Conservation (phyloP, 2,329 filamentous ascomycete genomes). For the Ceratocystiopsis sp. region DNA sequence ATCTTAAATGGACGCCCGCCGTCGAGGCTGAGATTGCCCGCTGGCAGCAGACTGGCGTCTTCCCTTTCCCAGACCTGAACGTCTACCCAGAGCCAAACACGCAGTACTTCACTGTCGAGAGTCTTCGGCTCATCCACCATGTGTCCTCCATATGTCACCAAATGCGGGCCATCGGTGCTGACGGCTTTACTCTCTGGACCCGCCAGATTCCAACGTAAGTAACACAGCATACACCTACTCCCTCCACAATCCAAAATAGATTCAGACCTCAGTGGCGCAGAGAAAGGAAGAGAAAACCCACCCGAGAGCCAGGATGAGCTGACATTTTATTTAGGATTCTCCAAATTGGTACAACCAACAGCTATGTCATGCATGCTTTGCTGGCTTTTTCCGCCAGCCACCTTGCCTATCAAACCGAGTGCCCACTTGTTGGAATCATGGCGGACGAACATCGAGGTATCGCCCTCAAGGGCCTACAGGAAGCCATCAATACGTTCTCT, state of each 20-base stretch:
- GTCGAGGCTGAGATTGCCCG: slow-evolving; percentile 65
- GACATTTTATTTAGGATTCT: slow-evolving; percentile 43
- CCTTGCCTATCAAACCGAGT: slow-evolving; percentile 76
- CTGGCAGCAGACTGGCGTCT: slow-evolving; percentile 71
- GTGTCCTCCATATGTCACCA: slow-evolving; percentile 74
- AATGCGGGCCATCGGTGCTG: slow-evolving; percentile 58
- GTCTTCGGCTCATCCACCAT: slow-evolving; percentile 80
- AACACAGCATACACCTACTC: not conserved
- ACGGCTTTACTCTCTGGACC: slow-evolving; percentile 82
- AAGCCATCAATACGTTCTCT: slow-evolving; percentile 73
- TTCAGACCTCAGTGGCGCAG: not conserved
- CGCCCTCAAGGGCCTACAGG: slow-evolving; percentile 74
- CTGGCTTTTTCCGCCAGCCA: slow-evolving; percentile 91
- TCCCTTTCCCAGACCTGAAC: slow-evolving; percentile 68
- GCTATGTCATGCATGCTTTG: slow-evolving; percentile 87
- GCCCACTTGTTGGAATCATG: slow-evolving; percentile 69
- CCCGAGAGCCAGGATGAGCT: slow-evolving; percentile 6
- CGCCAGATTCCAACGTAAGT: slow-evolving; percentile 80
- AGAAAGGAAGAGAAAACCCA: no score
- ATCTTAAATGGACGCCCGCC: slow-evolving; percentile 72
- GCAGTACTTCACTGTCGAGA: slow-evolving; percentile 55
- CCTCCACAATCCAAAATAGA: no score
- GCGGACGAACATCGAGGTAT: slow-evolving; percentile 77
- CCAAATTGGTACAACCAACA: slow-evolving; percentile 61
- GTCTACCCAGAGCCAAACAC: slow-evolving; percentile 61